phyloP scores from a whole-genome alignment of 139 green algal genomes.

The Tetraselmis striata region DNA sequence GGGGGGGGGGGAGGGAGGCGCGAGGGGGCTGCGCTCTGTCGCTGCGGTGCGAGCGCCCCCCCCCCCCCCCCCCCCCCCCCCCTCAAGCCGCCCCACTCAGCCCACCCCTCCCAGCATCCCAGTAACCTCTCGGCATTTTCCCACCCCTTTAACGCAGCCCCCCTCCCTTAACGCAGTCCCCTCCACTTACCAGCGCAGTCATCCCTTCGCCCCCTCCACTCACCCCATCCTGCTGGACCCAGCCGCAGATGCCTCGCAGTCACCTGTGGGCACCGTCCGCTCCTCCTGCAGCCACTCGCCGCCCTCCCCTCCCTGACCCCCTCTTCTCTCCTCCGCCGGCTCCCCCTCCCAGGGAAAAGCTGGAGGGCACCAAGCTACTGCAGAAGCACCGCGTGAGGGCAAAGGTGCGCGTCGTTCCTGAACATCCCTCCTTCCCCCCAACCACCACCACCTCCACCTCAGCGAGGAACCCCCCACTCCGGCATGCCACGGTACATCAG shows the following conservation, averaged over 20 bases:
- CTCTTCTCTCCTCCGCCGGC: neutral
- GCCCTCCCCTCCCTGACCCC: too few species aligned
- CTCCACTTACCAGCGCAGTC: neutral
- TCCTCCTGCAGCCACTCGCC: too few species aligned
- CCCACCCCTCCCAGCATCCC: neutral
- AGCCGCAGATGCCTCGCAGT: neutral
- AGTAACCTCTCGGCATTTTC: neutral
- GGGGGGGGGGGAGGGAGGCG: too few species aligned
- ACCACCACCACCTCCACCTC: neutral
- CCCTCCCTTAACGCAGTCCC: neutral
- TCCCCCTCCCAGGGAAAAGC: slow-evolving; percentile 4
- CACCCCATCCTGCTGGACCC: slow-evolving; percentile 1
- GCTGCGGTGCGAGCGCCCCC: too few species aligned
- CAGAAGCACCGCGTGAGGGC: slow-evolving; percentile 50
- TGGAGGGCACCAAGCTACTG: slow-evolving; percentile 55
- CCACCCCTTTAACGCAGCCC: neutral
- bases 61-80: too few species aligned
- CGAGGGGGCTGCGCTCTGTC: too few species aligned
- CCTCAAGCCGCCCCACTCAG: neutral
- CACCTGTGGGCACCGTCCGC: slow-evolving; percentile 1
- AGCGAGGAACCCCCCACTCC: too few species aligned
- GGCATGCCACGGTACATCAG: too few species aligned
- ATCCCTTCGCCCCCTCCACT: neutral
- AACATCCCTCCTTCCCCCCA: neutral
- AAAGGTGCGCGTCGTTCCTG: slow-evolving; percentile 15